Evolutionary conservation across 1,284 basidiomycete genomes (phyloP), one percentile per base, ranked within the genome.

Genomic region (Pyrrhoderma noxium): DNA sequence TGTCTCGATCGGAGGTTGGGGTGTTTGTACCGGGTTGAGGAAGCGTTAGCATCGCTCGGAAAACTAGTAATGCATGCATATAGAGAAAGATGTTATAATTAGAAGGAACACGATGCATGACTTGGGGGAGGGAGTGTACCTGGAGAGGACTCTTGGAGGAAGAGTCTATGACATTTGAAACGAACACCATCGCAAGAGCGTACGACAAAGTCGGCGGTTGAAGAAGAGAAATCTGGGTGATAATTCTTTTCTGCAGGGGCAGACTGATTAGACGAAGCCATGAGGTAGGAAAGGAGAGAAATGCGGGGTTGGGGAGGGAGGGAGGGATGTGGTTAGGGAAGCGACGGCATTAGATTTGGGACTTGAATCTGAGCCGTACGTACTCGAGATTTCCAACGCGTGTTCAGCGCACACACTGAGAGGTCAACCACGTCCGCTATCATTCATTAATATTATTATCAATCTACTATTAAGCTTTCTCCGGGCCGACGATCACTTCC

Each of bases 131-230:
- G 19, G 4, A n/a, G 16, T 39, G n/a, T 25, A 46, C 50, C 50
- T 38, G 53, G 53, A 16, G 53, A 54, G 18, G 53, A 39, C 37
- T 54, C 53, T 34, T 54, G 53, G 13, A 54, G 39, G 31, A 54
- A 54, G 21, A 54, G 44, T 18, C 53, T 47, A 35, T 54, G 53
- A 27, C 53, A 54, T 40, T 51, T 54, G 44, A 54, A 54, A 35
- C 53, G 48, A 4, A 54, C 21, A 23, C 53, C 53, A 34, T 54
- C 53, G 25, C 43, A 46, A 4, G 53, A 54, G 14, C 49, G 42
- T 16, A 54, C 53, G 8, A 54, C 49, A 21, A 54, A 54, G 21
- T 54, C 53, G 34, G 53, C 53, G 3, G 53, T 54, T 36, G 25
- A 19, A 8, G 53, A 54, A 25, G 37, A 50, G 41, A 54, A 54